Conservation (phyloP, 768 basidiomycete genomes). For the Pisolithus microcarpus region DNA sequence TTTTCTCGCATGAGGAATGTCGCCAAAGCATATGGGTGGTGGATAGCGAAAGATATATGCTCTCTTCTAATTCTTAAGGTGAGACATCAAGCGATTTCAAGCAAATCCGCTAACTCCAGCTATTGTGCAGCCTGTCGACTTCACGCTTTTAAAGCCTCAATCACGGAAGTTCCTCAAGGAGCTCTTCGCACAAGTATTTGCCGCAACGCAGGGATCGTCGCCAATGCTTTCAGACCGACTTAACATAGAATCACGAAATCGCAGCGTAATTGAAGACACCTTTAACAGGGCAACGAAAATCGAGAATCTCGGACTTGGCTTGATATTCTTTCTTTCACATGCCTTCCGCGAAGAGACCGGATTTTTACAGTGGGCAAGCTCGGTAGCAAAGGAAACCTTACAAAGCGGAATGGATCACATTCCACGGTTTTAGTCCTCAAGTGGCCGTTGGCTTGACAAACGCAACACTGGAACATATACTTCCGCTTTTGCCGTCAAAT, state of each 20-base stretch:
- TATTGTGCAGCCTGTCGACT: slow-evolving; percentile 71
- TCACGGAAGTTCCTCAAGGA: slow-evolving; percentile 62
- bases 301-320: slow-evolving; percentile 62
- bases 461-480: slow-evolving; percentile 61
- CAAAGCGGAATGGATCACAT: slow-evolving; percentile 55
- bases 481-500: slow-evolving; percentile 75
- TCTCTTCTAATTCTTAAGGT: slow-evolving; percentile 82
- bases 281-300: slow-evolving; percentile 69
- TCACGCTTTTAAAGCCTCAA: slow-evolving; percentile 60
- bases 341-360: slow-evolving; percentile 35
- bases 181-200: slow-evolving; percentile 61
- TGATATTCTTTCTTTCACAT: slow-evolving; percentile 61
- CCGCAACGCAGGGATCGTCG: slow-evolving; percentile 67
- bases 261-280: slow-evolving; percentile 63
- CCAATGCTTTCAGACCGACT: slow-evolving; percentile 46
- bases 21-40: slow-evolving; percentile 87
- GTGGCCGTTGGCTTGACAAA: slow-evolving; percentile 40
- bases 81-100: slow-evolving; percentile 2
- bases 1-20: slow-evolving; percentile 58
- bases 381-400: slow-evolving; percentile 63
- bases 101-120: not conserved
- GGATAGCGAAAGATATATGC: slow-evolving; percentile 79
- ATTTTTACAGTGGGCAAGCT: slow-evolving; percentile 60
- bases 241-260: slow-evolving; percentile 41
- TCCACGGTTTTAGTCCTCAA: slow-evolving; percentile 20